These are phyloP conservation scores for Verticillium nubilum DNA, from an alignment of 2,329 filamentous ascomycete species.

Conservation along the genomic window DNA sequence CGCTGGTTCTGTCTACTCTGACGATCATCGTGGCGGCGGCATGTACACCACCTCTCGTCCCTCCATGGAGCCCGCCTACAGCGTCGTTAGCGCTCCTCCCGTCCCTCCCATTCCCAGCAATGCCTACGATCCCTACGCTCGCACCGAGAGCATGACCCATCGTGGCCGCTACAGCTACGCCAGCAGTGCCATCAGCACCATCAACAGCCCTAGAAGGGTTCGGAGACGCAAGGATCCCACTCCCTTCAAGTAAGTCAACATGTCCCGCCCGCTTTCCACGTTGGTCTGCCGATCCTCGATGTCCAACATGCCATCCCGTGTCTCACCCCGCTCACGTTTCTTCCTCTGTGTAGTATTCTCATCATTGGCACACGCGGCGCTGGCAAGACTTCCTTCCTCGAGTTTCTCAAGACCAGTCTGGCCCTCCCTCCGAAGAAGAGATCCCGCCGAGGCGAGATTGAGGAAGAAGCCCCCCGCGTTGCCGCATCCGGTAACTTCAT, in stretches of 20 bases:
- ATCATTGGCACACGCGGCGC: conserved; percentile 82
- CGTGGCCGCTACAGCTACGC: conserved; percentile 95
- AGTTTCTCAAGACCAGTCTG: conserved; percentile 85
- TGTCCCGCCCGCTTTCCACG: not conserved
- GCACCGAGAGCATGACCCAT: conserved; percentile 93
- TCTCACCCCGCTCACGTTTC: conserved; percentile 4
- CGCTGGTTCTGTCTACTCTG: conserved; percentile 53
- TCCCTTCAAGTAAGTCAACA: conserved; percentile 85
- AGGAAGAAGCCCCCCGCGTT: conserved; percentile 46
- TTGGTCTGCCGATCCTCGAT: not conserved
- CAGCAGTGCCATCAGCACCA: conserved; percentile 81
- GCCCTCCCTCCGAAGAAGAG: conserved; percentile 79
- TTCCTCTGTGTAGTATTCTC: conserved; percentile 59
- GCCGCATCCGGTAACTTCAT: conserved; percentile 65
- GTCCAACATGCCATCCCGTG: not conserved
- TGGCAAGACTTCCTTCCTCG: conserved; percentile 94
- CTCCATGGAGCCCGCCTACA: conserved; percentile 47
- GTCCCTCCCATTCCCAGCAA: conserved; percentile 56
- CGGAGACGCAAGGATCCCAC: conserved; percentile 95
- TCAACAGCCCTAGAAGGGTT: conserved; percentile 89
- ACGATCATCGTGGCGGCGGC: conserved; percentile 25
- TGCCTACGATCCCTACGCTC: conserved; percentile 70
- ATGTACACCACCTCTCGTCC: conserved; percentile 32
- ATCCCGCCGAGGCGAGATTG: conserved; percentile 40
- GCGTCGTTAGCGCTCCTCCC: conserved; percentile 37